Evolutionary conservation across 257 asterid species (phyloP), one percentile per base, ranked within the genome.

Genomic region (Solanum rostratum): DNA sequence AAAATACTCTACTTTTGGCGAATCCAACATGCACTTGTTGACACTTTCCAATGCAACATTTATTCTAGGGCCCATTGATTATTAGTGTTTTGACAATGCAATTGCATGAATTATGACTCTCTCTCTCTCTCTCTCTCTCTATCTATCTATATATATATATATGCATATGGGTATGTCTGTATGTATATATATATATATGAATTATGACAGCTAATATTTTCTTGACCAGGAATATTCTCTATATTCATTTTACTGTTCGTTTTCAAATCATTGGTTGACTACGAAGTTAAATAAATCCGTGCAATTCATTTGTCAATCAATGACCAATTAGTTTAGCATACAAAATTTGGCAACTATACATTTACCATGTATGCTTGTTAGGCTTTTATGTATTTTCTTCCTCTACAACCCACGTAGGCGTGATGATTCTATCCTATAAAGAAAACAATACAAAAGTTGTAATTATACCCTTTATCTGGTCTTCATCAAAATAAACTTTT

Each of bases 141-240:
- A n/a, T n/a, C n/a, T n/a, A n/a, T n/a, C n/a, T n/a, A n/a, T 30
- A 2, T 30, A 30, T 30, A n/a, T n/a, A 30, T 30, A 1, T 30
- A 37, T 59, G 37, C n/a, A n/a, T n/a, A n/a, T n/a, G n/a, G n/a
- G n/a, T n/a, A n/a, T n/a, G n/a, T n/a, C n/a, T n/a, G n/a, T n/a
- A n/a, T n/a, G n/a, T n/a, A n/a, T 30, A 2, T 30, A 30, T 30
- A n/a, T n/a, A 30, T 30, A 1, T 30, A 37, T 59, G 37, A 13
- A 43, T 20, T 24, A 43, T 37, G 57, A 83, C 92, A 91, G 86
- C 91, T 86, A 87, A 70, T 43, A 53, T 73, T 60, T 27, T 88
- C 85, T 86, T 88, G 87, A 81, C 80, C 81, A 30, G 10, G 59
- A 85, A 87, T 80, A 86, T 89, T 87, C 71, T 24, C 15, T 27